Conservation (phyloP, 495 filamentous ascomycete species). For the Jackrogersella multiformis region DNA sequence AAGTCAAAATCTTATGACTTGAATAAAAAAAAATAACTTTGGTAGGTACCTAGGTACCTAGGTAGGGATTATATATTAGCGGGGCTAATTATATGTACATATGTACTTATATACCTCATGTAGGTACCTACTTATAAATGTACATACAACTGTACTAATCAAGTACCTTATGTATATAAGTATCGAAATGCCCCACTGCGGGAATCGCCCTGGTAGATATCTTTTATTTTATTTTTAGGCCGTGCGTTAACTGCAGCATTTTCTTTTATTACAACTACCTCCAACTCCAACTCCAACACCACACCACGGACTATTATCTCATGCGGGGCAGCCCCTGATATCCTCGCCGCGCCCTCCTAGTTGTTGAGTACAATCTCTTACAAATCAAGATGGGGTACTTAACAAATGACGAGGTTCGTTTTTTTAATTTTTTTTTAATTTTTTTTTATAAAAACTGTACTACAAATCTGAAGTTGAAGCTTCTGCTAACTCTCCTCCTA, state of each 20-base stretch:
- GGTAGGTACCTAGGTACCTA: too few species aligned
- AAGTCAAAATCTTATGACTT: too few species aligned
- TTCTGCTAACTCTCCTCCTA: slow-evolving; percentile 25
- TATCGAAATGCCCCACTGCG: slow-evolving; percentile 10
- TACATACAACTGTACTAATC: too few species aligned
- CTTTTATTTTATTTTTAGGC: background rate
- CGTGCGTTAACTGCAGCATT: slow-evolving; percentile 9
- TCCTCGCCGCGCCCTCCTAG: background rate
- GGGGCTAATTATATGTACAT: too few species aligned
- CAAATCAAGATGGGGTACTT: slow-evolving; percentile 56
- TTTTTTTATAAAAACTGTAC: background rate
- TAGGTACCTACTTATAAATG: too few species aligned
- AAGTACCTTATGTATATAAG: too few species aligned
- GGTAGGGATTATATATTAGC: too few species aligned
- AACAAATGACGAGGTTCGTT: slow-evolving; percentile 76
- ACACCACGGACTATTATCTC: slow-evolving; percentile 1
- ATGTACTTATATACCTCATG: too few species aligned
- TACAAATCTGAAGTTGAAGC: slow-evolving; percentile 13
- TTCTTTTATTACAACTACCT: background rate
- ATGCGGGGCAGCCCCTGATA: slow-evolving; percentile 10
- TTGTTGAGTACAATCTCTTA: background rate
- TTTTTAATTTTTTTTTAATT: too few species aligned
- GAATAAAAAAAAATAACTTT: too few species aligned
- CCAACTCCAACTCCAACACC: background rate
- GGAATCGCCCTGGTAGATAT: background rate